A percentile compares a stretch with the other conserved stretches of the same genome.
Evolutionary conservation across 495 filamentous ascomycete genomes (phyloP).

Genomic region (Lasiosphaeria miniovina): DNA sequence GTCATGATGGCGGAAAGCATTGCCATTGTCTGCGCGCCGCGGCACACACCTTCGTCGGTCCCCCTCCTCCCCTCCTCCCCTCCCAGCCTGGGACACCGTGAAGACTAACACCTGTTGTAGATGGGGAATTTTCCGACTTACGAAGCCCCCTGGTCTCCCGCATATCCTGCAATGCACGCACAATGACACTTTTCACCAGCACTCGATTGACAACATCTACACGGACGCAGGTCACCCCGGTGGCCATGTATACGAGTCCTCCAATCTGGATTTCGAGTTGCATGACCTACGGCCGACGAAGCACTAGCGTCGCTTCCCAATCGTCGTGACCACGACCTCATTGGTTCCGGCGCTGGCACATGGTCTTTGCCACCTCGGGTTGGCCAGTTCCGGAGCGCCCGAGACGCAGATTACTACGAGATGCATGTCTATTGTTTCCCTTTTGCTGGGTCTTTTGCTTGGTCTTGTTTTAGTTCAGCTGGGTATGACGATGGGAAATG

Average conservation of each 20-base stretch:
- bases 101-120: slow-evolving; percentile 27
- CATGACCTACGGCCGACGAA: slow-evolving; percentile 21
- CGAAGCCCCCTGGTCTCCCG: slow-evolving; percentile 83
- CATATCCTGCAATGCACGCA: slow-evolving; percentile 73
- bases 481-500: too few relatives aligned
- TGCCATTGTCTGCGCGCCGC: slow-evolving; percentile 93
- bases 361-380: too few relatives aligned
- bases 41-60: slow-evolving; percentile 67
- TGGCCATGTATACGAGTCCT: slow-evolving; percentile 78
- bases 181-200: slow-evolving; percentile 75
- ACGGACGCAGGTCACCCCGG: slow-evolving; percentile 71
- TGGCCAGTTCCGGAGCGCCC: too few relatives aligned
- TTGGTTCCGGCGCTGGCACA: too few relatives aligned
- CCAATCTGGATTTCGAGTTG: slow-evolving; percentile 24
- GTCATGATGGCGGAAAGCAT: slow-evolving; percentile 92
- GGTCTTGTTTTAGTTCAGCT: too few relatives aligned
- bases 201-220: slow-evolving; percentile 64
- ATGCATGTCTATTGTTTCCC: too few relatives aligned
- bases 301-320: slow-evolving; percentile 4
- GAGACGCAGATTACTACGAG: too few relatives aligned
- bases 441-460: too few relatives aligned
- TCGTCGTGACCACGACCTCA: too few relatives aligned
- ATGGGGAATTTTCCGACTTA: slow-evolving; percentile 90
- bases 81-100: neutral
- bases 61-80: neutral